A percentile compares a stretch with the other conserved stretches of the same genome.
Conservation (phyloP, 2,329 filamentous ascomycete species). For the Zymoseptoria ardabiliae region DNA sequence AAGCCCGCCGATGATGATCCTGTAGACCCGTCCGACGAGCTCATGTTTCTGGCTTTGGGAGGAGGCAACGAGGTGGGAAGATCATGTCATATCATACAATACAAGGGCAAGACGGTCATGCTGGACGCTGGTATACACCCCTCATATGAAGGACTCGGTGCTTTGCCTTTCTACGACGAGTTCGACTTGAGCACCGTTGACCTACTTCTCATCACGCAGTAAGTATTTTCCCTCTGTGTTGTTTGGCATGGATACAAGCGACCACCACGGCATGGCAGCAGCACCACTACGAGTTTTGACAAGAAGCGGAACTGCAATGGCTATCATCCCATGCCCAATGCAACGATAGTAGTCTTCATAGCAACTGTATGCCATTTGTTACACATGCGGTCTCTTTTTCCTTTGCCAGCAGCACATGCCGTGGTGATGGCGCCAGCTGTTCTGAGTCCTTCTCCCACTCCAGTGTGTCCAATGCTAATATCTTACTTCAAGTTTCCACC, state of each 20-base stretch:
- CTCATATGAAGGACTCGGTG: slow-evolving; percentile 87
- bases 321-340: not conserved
- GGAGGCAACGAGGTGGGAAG: slow-evolving; percentile 95
- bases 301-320: not conserved
- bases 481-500: slow-evolving; percentile 67
- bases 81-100: slow-evolving; percentile 96
- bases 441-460: not conserved
- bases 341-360: slow-evolving; percentile 23
- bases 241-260: slow-evolving; percentile 2
- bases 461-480: not conserved
- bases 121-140: slow-evolving; percentile 97
- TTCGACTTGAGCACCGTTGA: slow-evolving; percentile 97
- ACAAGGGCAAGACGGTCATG: slow-evolving; percentile 99
- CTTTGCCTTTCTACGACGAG: slow-evolving; percentile 94
- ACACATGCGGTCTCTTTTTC: slow-evolving; percentile 5
- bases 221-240: slow-evolving; percentile 47
- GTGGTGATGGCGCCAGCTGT: slow-evolving; percentile 9
- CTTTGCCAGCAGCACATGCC: slow-evolving; percentile 6
- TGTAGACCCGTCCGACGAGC: slow-evolving; percentile 85
- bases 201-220: slow-evolving; percentile 97
- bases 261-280: slow-evolving; percentile 14
- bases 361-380: slow-evolving; percentile 27
- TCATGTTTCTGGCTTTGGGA: slow-evolving; percentile 87
- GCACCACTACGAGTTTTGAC: not conserved
- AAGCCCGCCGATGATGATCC: slow-evolving; percentile 66